Evolutionary conservation across 1,284 basidiomycete species (phyloP).

Genomic region (Mixia osmundae): DNA sequence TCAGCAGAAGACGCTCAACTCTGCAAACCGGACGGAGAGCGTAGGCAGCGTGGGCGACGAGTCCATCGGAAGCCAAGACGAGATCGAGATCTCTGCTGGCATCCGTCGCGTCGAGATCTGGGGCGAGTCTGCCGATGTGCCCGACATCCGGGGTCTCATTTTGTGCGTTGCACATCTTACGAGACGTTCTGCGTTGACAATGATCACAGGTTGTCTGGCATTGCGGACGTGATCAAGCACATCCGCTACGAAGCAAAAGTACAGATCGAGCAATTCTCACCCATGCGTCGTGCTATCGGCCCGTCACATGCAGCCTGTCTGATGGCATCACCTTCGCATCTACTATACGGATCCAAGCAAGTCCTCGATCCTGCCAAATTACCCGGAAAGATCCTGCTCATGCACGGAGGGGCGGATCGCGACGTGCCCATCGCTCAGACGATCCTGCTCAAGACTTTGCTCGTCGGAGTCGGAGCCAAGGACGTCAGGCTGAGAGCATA

Average conservation of each 20-base stretch:
- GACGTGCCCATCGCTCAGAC: constrained; percentile 7
- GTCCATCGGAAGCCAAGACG: background rate
- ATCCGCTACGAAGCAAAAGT: constrained; percentile 7
- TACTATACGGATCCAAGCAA: constrained; percentile 7
- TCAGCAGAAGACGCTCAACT: too few relatives aligned
- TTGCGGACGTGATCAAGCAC: constrained; percentile 14
- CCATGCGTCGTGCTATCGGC: constrained; percentile 4
- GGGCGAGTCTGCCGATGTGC: constrained; percentile 8
- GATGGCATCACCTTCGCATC: constrained; percentile 5
- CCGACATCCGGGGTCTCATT: constrained; percentile 12
- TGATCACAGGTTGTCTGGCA: constrained; percentile 12
- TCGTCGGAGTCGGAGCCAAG: constrained; percentile 3
- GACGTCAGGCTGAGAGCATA: constrained; percentile 6
- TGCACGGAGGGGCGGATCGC: constrained; percentile 6
- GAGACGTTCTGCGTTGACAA: too few relatives aligned
- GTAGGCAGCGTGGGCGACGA: background rate
- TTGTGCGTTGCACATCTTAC: too few relatives aligned
- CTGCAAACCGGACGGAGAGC: too few relatives aligned
- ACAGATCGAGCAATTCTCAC: constrained; percentile 5
- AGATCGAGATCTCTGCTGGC: constrained; percentile 7
- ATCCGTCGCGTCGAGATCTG: constrained; percentile 10
- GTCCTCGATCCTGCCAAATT: constrained; percentile 4
- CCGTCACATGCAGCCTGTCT: constrained; percentile 7
- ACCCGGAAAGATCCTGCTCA: constrained; percentile 6
- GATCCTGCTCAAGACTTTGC: constrained; percentile 5